A percentile compares a stretch with the other conserved stretches of the same genome.
phyloP scores from a whole-genome alignment of 75 land plant species.

The Pseudotsuga menziesii region DNA sequence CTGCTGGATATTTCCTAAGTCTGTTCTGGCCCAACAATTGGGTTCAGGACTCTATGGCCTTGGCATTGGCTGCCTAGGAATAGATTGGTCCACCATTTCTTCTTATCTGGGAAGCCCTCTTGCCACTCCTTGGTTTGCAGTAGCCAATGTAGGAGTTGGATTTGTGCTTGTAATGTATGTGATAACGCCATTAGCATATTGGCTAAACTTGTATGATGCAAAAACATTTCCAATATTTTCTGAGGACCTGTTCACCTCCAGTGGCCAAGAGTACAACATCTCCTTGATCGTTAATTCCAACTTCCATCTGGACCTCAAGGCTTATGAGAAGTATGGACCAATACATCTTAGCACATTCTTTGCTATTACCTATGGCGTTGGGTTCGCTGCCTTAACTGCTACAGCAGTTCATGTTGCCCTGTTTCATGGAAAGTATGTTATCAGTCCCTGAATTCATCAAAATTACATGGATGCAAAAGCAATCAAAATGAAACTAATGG shows the following conservation, averaged over 20 bases:
- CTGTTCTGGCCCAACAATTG: slow-evolving; percentile 31
- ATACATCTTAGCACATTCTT: slow-evolving; percentile 30
- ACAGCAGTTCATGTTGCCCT: slow-evolving; percentile 23
- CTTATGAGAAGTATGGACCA: slow-evolving; percentile 14
- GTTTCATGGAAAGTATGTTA: slow-evolving; percentile 29
- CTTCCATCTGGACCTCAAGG: slow-evolving; percentile 14
- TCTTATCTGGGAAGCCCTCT: slow-evolving; percentile 32
- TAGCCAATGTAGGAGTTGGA: slow-evolving; percentile 21
- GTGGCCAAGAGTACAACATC: slow-evolving; percentile 19
- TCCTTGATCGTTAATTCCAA: slow-evolving; percentile 8
- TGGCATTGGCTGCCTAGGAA: slow-evolving; percentile 26
- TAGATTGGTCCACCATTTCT: slow-evolving; percentile 30
- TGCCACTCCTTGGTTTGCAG: slow-evolving; percentile 32
- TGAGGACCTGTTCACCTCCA: slow-evolving; percentile 13
- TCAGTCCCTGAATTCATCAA: no score
- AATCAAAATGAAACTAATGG: no score
- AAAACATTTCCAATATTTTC: slow-evolving; percentile 37
- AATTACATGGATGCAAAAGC: no score
- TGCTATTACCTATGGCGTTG: slow-evolving; percentile 29
- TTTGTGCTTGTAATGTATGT: slow-evolving; percentile 25
- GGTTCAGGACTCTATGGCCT: slow-evolving; percentile 34
- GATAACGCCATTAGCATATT: slow-evolving; percentile 18
- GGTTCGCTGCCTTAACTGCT: slow-evolving; percentile 28
- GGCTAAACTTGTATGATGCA: slow-evolving; percentile 21
- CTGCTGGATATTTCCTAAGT: slow-evolving; percentile 30